Conservation (phyloP, 1,284 basidiomycete genomes). For the Leccinum insolens region DNA sequence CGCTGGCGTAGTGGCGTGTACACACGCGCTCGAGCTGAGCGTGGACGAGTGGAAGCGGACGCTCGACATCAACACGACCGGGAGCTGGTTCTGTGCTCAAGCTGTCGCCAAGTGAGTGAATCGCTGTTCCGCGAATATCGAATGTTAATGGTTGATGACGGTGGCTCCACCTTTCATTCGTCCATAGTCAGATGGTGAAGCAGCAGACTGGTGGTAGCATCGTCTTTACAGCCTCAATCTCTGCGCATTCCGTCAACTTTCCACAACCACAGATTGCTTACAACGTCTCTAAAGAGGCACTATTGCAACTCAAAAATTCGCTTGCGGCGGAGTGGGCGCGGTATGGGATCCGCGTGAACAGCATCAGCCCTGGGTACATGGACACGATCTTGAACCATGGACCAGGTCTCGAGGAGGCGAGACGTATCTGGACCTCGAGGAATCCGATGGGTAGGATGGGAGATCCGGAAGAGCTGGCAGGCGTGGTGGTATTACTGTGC, state of each 20-base stretch:
- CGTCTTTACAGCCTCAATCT: conserved; percentile 45
- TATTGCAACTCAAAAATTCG: conserved; percentile 26
- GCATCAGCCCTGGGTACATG: conserved; percentile 48
- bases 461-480: conserved; percentile 42
- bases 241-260: conserved; percentile 42
- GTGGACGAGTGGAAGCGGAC: conserved; percentile 40
- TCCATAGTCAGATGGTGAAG: conserved; percentile 40
- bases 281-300: conserved; percentile 34
- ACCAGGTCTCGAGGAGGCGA: conserved; percentile 33
- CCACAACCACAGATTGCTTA: conserved; percentile 42
- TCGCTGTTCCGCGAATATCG: background rate
- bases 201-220: conserved; percentile 44
- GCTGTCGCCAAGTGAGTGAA: conserved; percentile 37
- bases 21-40: conserved; percentile 35
- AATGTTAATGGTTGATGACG: background rate
- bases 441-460: conserved; percentile 49
- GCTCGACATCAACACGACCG: conserved; percentile 45
- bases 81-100: conserved; percentile 46
- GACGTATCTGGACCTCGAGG: conserved; percentile 38
- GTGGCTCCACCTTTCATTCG: background rate
- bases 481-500: conserved; percentile 42
- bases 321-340: conserved; percentile 44
- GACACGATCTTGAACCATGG: conserved; percentile 45
- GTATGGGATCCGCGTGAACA: conserved; percentile 46
- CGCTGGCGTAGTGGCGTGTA: conserved; percentile 41